A percentile compares a stretch with the other conserved stretches of the same genome.
phyloP scores from a whole-genome alignment of 202 grass and related monocot species.

The Miscanthus sacchariflorus region DNA sequence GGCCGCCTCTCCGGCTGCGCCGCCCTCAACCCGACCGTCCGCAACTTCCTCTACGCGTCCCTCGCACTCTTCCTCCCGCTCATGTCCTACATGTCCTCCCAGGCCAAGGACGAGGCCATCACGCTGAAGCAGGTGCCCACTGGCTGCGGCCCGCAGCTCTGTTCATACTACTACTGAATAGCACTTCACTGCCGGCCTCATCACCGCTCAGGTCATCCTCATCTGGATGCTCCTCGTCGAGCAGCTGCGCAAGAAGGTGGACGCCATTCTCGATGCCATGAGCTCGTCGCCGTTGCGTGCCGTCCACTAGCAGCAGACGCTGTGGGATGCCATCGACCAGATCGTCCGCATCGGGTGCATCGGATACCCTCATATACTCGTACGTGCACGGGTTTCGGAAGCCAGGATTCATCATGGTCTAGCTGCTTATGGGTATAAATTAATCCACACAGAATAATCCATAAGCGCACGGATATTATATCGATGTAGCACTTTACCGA shows the following conservation, averaged over 20 bases:
- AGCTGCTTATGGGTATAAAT: too few relatives aligned
- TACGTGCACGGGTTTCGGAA: slow-evolving; percentile 8
- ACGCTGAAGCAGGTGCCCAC: neutral
- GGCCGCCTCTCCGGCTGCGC: slow-evolving; percentile 34
- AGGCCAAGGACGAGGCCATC: slow-evolving; percentile 2
- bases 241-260: slow-evolving; percentile 30
- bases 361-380: slow-evolving; percentile 33
- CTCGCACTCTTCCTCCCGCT: slow-evolving; percentile 49
- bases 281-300: slow-evolving; percentile 10
- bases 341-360: slow-evolving; percentile 39
- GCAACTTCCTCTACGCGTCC: slow-evolving; percentile 29
- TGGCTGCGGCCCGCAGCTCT: too few relatives aligned
- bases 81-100: slow-evolving; percentile 53
- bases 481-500: too few relatives aligned
- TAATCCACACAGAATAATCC: too few relatives aligned
- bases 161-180: too few relatives aligned
- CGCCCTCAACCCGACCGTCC: slow-evolving; percentile 16
- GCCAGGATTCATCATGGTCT: too few relatives aligned
- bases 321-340: slow-evolving; percentile 34
- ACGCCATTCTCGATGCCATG: slow-evolving; percentile 6
- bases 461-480: too few relatives aligned
- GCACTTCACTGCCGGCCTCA: too few relatives aligned
- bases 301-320: slow-evolving; percentile 2
- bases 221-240: slow-evolving; percentile 50
- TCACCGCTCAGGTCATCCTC: slow-evolving; percentile 43